These are phyloP conservation scores for Amesomyces nigricolor DNA, from an alignment of 2,329 filamentous ascomycete genomes.

Conservation along the genomic window DNA sequence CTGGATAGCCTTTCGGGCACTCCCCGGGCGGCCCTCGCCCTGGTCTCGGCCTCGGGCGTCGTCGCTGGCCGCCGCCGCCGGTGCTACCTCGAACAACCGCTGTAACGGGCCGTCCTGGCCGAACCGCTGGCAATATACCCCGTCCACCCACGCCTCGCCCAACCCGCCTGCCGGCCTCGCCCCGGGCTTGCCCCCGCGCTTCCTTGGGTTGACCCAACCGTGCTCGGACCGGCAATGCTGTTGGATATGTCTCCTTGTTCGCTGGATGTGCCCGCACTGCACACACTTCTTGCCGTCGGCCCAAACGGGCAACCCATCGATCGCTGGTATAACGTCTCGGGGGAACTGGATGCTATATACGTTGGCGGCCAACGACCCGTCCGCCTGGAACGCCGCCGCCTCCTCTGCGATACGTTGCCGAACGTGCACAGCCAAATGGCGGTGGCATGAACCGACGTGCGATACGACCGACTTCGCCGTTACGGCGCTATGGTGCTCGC, in stretches of 20 bases:
- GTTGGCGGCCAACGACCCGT: not conserved
- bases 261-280: not conserved
- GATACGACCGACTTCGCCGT: not conserved
- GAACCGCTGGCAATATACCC: slow-evolving; percentile 3
- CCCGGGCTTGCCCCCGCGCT: not conserved
- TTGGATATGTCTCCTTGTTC: not conserved
- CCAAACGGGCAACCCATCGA: not conserved
- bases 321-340: not conserved
- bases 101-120: not conserved
- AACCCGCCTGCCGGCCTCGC: slow-evolving; percentile 1
- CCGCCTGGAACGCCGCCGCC: not conserved
- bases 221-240: slow-evolving; percentile 1
- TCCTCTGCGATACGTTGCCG: not conserved
- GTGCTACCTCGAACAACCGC: not conserved
- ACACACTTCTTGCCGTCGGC: not conserved
- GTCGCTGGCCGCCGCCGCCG: not conserved
- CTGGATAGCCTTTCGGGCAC: not conserved
- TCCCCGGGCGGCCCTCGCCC: not conserved
- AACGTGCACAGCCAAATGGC: not conserved
- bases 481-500: not conserved
- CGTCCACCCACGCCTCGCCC: not conserved
- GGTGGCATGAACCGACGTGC: not conserved
- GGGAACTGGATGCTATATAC: not conserved
- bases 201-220: not conserved
- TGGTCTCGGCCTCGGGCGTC: not conserved